Conservation (phyloP, 140 eudicot genomes). For the Eryngium alpinum region DNA sequence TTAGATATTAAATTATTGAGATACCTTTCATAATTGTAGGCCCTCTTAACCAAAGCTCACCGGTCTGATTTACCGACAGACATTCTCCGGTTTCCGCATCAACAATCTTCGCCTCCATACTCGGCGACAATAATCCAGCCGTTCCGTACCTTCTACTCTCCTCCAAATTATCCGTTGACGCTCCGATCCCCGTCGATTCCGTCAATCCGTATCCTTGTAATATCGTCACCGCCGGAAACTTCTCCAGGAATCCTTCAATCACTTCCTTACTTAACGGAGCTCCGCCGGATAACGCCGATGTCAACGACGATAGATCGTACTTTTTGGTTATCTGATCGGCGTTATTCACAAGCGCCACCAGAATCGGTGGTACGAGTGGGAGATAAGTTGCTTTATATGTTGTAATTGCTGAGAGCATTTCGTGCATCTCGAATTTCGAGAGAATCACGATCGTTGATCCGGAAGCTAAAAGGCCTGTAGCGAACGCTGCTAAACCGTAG, state of each 20-base stretch:
- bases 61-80: conserved; percentile 59
- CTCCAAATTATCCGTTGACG: conserved; percentile 71
- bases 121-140: conserved; percentile 86
- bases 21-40: conserved; percentile 93
- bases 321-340: conserved; percentile 41
- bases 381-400: conserved; percentile 46
- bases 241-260: conserved; percentile 75
- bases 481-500: conserved; percentile 83
- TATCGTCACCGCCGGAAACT: conserved; percentile 55
- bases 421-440: conserved; percentile 75
- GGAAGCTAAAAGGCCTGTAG: conserved; percentile 69
- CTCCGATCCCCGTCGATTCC: conserved; percentile 83
- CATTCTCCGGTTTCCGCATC: conserved; percentile 70
- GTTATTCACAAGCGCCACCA: conserved; percentile 62
- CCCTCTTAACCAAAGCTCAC: conserved; percentile 96
- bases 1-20: not conserved
- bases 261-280: conserved; percentile 96
- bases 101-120: conserved; percentile 84
- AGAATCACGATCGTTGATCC: conserved; percentile 80
- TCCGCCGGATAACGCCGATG: conserved; percentile 61
- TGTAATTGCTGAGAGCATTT: conserved; percentile 59
- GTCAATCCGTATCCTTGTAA: conserved; percentile 93
- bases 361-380: conserved; percentile 88
- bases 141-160: conserved; percentile 95
- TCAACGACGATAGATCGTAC: conserved; percentile 50